A percentile compares a stretch with the other conserved stretches of the same genome.
These are phyloP conservation scores for Anethum foeniculum DNA, from an alignment of 140 eudicot genomes.

Conservation along the genomic window DNA sequence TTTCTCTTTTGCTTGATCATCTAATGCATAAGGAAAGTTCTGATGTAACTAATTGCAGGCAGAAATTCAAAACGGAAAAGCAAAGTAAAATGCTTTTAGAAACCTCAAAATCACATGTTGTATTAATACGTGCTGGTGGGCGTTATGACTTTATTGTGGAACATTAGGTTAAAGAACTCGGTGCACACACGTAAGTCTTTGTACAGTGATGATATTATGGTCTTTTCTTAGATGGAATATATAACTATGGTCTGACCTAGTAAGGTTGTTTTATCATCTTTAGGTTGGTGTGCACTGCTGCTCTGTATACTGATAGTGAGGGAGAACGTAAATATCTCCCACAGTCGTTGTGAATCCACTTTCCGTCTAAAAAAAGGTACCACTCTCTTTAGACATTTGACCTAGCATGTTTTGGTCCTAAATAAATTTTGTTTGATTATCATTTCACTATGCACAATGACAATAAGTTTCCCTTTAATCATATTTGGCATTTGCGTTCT, in stretches of 20 bases:
- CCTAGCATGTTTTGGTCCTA: too few relatives aligned
- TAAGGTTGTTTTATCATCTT: conserved; percentile 19
- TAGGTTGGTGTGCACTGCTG: conserved; percentile 94
- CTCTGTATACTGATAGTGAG: conserved; percentile 69
- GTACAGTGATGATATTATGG: not conserved
- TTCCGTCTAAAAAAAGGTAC: conserved; percentile 75
- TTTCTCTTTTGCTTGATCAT: too few relatives aligned
- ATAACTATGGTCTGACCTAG: conserved; percentile 3
- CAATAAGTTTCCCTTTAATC: not conserved
- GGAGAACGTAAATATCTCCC: conserved; percentile 93
- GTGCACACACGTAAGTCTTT: conserved; percentile 81
- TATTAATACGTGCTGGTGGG: conserved; percentile 72
- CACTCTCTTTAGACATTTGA: not conserved
- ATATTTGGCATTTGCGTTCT: not conserved
- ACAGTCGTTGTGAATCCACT: conserved; percentile 91
- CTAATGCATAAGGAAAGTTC: not conserved
- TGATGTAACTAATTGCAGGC: conserved; percentile 46
- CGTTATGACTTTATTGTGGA: conserved; percentile 67
- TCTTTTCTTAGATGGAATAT: not conserved
- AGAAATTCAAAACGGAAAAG: conserved; percentile 94
- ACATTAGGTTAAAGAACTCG: too few relatives aligned
- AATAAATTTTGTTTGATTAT: not conserved
- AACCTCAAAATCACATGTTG: conserved; percentile 72
- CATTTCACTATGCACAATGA: not conserved
- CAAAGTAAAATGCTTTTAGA: conserved; percentile 81